A percentile compares a stretch with the other conserved stretches of the same genome.
phyloP scores from a whole-genome alignment of 2,329 filamentous ascomycete species.

The Colletotrichum magnum region DNA sequence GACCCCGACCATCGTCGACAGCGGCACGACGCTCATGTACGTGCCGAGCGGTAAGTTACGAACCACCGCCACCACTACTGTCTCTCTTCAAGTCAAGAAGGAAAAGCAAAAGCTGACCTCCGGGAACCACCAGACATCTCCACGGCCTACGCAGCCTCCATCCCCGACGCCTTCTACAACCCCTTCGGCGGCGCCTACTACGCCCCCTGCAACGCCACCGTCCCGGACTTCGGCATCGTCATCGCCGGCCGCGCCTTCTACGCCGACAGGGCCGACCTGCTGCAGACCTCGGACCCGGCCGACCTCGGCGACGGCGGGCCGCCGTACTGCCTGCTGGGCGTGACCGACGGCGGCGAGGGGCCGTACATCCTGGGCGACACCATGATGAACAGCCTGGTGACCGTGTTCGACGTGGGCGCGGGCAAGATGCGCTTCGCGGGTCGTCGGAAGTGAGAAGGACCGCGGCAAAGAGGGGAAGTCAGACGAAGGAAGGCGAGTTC shows the following conservation, averaged over 20 bases:
- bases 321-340: constrained; percentile 46
- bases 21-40: constrained; percentile 6
- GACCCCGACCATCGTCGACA: neutral
- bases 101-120: too few species aligned
- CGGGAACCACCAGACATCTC: neutral
- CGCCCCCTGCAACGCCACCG: constrained; percentile 48
- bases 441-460: neutral
- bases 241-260: constrained; percentile 45
- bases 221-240: constrained; percentile 47
- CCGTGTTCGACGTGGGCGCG: constrained; percentile 49
- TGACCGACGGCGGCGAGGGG: constrained; percentile 43
- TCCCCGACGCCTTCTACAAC: neutral
- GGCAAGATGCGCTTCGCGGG: constrained; percentile 49
- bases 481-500: too few species aligned
- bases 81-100: neutral
- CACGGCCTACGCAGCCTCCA: neutral
- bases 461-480: too few species aligned
- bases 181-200: constrained; percentile 39
- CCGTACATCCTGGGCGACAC: constrained; percentile 47
- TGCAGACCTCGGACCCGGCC: constrained; percentile 44
- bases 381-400: constrained; percentile 48
- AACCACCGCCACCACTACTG: neutral
- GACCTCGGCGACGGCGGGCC: constrained; percentile 30
- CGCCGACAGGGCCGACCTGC: constrained; percentile 45
- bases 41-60: constrained; percentile 8